phyloP scores from a whole-genome alignment of 768 basidiomycete species.

The Candolleomyces aberdarensis region DNA sequence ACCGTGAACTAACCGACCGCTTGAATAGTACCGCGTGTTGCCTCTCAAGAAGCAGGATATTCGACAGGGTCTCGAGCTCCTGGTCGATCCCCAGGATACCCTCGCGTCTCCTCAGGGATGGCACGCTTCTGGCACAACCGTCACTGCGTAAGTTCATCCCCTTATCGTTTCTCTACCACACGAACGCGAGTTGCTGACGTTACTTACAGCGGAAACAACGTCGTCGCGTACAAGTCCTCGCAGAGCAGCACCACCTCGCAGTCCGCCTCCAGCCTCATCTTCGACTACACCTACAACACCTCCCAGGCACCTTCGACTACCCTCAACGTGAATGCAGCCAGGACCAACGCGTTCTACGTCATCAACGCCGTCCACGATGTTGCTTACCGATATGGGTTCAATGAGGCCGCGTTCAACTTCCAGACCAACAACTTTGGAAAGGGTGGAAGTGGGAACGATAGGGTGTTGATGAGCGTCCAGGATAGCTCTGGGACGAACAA shows the following conservation, averaged over 20 bases:
- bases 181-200: neutral
- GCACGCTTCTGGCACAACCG: slow-evolving; percentile 25
- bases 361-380: slow-evolving; percentile 52
- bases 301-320: slow-evolving; percentile 28
- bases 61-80: slow-evolving; percentile 43
- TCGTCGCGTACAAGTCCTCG: slow-evolving; percentile 23
- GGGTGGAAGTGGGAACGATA: slow-evolving; percentile 50
- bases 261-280: slow-evolving; percentile 31
- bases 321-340: slow-evolving; percentile 46
- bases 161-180: neutral
- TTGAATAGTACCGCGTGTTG: slow-evolving; percentile 38
- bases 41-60: slow-evolving; percentile 45
- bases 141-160: neutral
- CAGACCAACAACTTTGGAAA: slow-evolving; percentile 55
- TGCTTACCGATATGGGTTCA: slow-evolving; percentile 42
- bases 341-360: slow-evolving; percentile 51
- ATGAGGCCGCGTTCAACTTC: slow-evolving; percentile 44
- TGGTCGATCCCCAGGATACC: slow-evolving; percentile 48
- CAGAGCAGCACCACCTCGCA: slow-evolving; percentile 27
- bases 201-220: slow-evolving; percentile 27
- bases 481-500: slow-evolving; percentile 44
- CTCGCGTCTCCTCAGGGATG: slow-evolving; percentile 47
- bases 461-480: slow-evolving; percentile 51
- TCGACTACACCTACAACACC: slow-evolving; percentile 31
- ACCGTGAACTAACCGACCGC: neutral